phyloP scores from a whole-genome alignment of 495 filamentous ascomycete genomes.

The Poronia punctata region DNA sequence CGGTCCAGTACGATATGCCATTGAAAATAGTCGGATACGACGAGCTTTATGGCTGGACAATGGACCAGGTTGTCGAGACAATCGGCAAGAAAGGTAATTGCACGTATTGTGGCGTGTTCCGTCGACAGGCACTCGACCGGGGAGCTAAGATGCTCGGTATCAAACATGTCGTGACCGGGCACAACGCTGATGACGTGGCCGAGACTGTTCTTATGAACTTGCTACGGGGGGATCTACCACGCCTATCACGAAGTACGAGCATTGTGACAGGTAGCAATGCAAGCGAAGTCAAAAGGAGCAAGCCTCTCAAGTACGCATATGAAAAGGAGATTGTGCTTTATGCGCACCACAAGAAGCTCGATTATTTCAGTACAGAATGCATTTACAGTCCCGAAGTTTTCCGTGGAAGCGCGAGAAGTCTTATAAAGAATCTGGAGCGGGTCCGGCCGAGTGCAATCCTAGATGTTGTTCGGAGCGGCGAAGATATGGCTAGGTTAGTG shows the following conservation, averaged over 20 bases:
- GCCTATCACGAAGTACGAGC: slow-evolving; percentile 81
- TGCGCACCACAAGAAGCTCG: slow-evolving; percentile 88
- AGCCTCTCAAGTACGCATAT: slow-evolving; percentile 96
- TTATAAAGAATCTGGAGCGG: slow-evolving; percentile 93
- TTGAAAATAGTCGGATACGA: slow-evolving; percentile 87
- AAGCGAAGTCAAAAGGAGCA: slow-evolving; percentile 81
- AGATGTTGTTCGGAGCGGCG: slow-evolving; percentile 88
- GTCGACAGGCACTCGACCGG: slow-evolving; percentile 87
- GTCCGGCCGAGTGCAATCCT: slow-evolving; percentile 89
- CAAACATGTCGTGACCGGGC: slow-evolving; percentile 91
- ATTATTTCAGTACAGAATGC: slow-evolving; percentile 98
- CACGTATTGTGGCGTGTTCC: slow-evolving; percentile 96
- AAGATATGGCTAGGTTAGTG: slow-evolving; percentile 89
- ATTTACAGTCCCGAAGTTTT: slow-evolving; percentile 99
- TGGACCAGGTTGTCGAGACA: slow-evolving; percentile 94
- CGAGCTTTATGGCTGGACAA: slow-evolving; percentile 97
- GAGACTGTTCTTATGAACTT: slow-evolving; percentile 98
- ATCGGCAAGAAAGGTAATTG: slow-evolving; percentile 98
- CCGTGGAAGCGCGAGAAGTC: slow-evolving; percentile 76
- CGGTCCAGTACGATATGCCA: slow-evolving; percentile 81
- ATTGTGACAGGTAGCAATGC: slow-evolving; percentile 74
- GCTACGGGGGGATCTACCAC: slow-evolving; percentile 79
- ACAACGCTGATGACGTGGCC: slow-evolving; percentile 97
- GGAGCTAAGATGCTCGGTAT: slow-evolving; percentile 84
- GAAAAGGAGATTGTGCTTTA: slow-evolving; percentile 99